These are phyloP conservation scores for Aspergillus sp. DNA, from an alignment of 2,329 filamentous ascomycete species.

Conservation along the genomic window DNA sequence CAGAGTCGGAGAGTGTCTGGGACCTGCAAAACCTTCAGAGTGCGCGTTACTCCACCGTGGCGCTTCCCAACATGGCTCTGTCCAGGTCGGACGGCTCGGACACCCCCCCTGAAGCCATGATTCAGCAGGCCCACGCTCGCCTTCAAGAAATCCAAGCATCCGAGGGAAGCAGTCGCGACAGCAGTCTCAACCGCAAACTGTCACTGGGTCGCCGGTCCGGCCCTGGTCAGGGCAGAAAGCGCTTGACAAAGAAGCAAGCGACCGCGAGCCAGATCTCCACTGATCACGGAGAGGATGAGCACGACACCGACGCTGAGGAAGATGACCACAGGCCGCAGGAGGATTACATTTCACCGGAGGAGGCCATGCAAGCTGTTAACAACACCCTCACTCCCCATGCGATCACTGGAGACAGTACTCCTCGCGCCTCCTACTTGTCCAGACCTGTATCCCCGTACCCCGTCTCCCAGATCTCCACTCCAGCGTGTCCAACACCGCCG, in stretches of 20 bases:
- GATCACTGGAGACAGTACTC: not conserved
- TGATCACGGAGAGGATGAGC: not conserved
- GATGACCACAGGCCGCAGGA: not conserved
- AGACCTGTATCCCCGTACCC: constrained; percentile 6
- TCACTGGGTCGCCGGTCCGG: constrained; percentile 41
- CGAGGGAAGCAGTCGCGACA: constrained; percentile 23
- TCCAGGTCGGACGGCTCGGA: constrained; percentile 17
- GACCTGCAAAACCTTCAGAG: not conserved
- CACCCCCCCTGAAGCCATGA: not conserved
- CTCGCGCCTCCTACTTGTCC: not conserved
- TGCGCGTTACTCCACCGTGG: constrained; percentile 31
- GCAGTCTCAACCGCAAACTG: constrained; percentile 35
- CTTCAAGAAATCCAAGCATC: constrained; percentile 29
- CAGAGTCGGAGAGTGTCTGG: constrained; percentile 2
- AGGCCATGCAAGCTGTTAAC: constrained; percentile 11
- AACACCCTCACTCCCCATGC: constrained; percentile 2
- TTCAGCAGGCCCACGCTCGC: not conserved
- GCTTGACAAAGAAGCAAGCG: not conserved
- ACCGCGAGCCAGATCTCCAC: not conserved
- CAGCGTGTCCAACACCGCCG: not conserved
- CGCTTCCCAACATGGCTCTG: constrained; percentile 28
- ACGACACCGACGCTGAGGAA: not conserved
- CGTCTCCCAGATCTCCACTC: constrained; percentile 7
- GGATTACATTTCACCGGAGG: constrained; percentile 11
- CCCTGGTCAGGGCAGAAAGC: constrained; percentile 32